Evolutionary conservation across 768 basidiomycete species (phyloP).

Genomic region (Fomitopsis serialis): DNA sequence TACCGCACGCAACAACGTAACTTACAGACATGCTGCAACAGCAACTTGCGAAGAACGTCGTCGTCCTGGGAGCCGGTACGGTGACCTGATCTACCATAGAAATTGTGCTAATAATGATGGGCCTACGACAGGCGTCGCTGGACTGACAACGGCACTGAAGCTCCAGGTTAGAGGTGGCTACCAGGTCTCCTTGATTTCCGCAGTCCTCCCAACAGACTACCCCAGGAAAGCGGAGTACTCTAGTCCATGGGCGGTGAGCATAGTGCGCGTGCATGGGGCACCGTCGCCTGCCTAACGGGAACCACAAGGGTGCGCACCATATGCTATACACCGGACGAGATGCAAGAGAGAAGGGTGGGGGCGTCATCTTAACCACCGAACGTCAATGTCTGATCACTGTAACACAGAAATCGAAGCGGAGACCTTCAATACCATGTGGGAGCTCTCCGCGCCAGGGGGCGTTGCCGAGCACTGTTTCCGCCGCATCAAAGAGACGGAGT

Average conservation of each 20-base stretch:
- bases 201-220: constrained; percentile 65
- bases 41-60: too few species aligned
- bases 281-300: not conserved
- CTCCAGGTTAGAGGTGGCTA: constrained; percentile 59
- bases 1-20: too few species aligned
- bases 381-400: not conserved
- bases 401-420: constrained; percentile 58
- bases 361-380: not conserved
- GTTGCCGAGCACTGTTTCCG: constrained; percentile 58
- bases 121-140: constrained; percentile 57
- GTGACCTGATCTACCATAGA: too few species aligned
- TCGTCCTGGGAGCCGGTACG: too few species aligned
- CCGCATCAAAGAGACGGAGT: constrained; percentile 59
- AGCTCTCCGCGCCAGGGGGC: constrained; percentile 55
- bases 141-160: constrained; percentile 67
- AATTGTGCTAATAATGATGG: too few species aligned
- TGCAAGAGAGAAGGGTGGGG: constrained; percentile 46
- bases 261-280: too few species aligned
- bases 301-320: constrained; percentile 70
- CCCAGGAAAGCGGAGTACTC: constrained; percentile 66
- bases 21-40: too few species aligned
- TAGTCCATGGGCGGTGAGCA: constrained; percentile 73
- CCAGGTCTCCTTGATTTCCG: constrained; percentile 63
- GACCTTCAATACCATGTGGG: constrained; percentile 73
- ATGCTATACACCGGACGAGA: constrained; percentile 53